Base-by-base conservation (phyloP, 2,329 filamentous ascomycete species). In the Fusarium clavum region DNA sequence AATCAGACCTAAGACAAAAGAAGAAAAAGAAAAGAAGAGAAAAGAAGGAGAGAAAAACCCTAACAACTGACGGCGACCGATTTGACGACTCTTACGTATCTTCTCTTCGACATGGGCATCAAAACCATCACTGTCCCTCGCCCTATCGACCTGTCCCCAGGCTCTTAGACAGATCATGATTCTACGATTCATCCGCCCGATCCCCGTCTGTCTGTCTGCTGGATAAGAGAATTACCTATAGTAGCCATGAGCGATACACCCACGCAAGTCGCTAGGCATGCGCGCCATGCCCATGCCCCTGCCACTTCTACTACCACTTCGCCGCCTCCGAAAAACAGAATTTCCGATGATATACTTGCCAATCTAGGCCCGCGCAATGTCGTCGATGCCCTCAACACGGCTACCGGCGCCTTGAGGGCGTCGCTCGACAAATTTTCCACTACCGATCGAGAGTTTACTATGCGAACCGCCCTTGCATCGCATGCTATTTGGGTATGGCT, bases 401-500 rank as follows among this genome's bases (percentile, higher is more conserved):
- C 86, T 22, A 83, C 82, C 7, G 86, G 85, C 38, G 78, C 83
- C 44, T 77, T 91, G 20, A 86, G 85, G 75, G 76, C 80, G 48
- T 92, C 89, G 76, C 85, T 94, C 62, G 86, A 90, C 64, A 83
- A 82, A 38, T 88, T 91, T 18, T 90, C 90, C 2, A 81, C 85
- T 6, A 81, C 87, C 25, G 91, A 95, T 79, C 88, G 91, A 73
- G 89, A 91, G 18, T 90, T 95, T 78, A 92, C 90, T 44, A 84
- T 91, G 74, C 87, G 88, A 67, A 90, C 92, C 45, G 92, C 92
- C 44, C 79, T 90, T 65, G 90, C 91, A 18, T 91, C 91, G 14
- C 88, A 91, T 73, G 89, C 87, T 68, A 88, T 96, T 67, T 86
- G 91, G 78, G 86, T 88, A 75, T 96, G 93, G 92, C 84, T 92